Percentiles rank a stretch among this genome's conserved stretches.
Evolutionary conservation across 2,329 filamentous ascomycete genomes (phyloP).

Genomic region (Plenodomus lindquistii): DNA sequence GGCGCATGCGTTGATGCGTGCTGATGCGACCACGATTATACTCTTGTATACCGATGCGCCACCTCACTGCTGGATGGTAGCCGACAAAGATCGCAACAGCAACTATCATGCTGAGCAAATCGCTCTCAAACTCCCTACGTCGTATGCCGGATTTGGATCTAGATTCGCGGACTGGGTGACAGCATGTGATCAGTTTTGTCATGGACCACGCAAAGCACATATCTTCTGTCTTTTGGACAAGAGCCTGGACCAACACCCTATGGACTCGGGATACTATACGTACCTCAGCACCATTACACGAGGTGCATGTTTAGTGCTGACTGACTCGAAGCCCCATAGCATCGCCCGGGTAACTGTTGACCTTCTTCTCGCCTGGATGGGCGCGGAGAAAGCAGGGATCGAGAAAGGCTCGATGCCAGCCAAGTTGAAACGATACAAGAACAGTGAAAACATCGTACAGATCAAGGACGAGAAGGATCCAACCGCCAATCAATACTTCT

Average conservation of each 20-base stretch:
- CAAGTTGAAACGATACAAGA: slow-evolving; percentile 22
- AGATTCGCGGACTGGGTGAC: slow-evolving; percentile 53
- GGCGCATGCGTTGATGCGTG: slow-evolving; percentile 54
- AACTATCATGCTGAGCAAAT: slow-evolving; percentile 37
- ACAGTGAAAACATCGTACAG: slow-evolving; percentile 15
- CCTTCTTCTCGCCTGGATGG: slow-evolving; percentile 53
- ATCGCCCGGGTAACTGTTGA: slow-evolving; percentile 51
- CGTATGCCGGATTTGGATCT: slow-evolving; percentile 40
- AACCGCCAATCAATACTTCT: slow-evolving; percentile 21
- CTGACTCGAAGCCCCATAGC: slow-evolving; percentile 14
- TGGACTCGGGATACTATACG: slow-evolving; percentile 41
- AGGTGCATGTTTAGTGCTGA: slow-evolving; percentile 47
- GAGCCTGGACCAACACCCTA: neutral
- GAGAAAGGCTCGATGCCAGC: slow-evolving; percentile 12
- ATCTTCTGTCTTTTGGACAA: slow-evolving; percentile 51
- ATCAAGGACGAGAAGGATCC: slow-evolving; percentile 22
- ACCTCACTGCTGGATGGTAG: slow-evolving; percentile 47
- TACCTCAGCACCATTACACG: slow-evolving; percentile 51
- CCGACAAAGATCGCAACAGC: slow-evolving; percentile 25
- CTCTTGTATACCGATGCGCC: slow-evolving; percentile 55
- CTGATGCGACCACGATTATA: slow-evolving; percentile 55
- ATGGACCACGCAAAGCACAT: slow-evolving; percentile 47
- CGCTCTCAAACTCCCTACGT: slow-evolving; percentile 15
- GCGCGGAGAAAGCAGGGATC: slow-evolving; percentile 30
- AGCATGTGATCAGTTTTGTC: slow-evolving; percentile 40